Base-by-base conservation (phyloP, 192 early-diverging fungal genomes). In the Geranomyces michiganensis region DNA sequence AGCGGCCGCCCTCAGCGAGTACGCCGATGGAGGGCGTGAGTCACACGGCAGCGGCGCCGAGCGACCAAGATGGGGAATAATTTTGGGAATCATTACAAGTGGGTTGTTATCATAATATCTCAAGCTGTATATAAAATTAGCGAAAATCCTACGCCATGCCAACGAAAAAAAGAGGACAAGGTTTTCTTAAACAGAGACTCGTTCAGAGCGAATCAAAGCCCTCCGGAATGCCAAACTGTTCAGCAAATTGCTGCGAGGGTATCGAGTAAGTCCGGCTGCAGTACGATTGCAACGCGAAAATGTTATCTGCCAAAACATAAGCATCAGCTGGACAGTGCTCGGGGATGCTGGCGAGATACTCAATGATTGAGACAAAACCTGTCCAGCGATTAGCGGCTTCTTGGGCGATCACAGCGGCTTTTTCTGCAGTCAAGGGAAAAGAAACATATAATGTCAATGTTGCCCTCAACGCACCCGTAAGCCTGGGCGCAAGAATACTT, bases 351-450 rank as follows among this genome's bases (percentile, higher is more conserved):
- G 21, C 12, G 14, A 30, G 22, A 51, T 30, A 51, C 31, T 12
- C 24, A 64, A 24, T 24, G 47, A 56, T 24, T 4, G 22, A 21
- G 29, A 29, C 81, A 41, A 41, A 41, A 90, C 88, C 90, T 78
- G 93, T 95, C 93, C 93, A 95, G 13, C 91, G 83, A 74, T 95
- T 95, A 10, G 89, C 91, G 3, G 90, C 90, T 31, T 89, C 89
- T 36, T 86, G 86, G 14, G 92, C 91, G 5, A 77, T 48, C 56
- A 75, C 30, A 0, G 85, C 78, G 5, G 85, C 87, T 59, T 82
- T 86, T 48, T 87, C 90, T 90, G n/a, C n/a, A n/a, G n/a, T n/a
- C n/a, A n/a, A n/a, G n/a, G n/a, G n/a, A n/a, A 71, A 32, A 44
- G 24, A 7, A 33, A 30, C 30, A 53, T 45, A 53, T 26, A 44